A percentile compares a stretch with the other conserved stretches of the same genome.
These are phyloP conservation scores for Aphanomyces astaci DNA, from an alignment of 352 stramenopile species.

Conservation along the genomic window DNA sequence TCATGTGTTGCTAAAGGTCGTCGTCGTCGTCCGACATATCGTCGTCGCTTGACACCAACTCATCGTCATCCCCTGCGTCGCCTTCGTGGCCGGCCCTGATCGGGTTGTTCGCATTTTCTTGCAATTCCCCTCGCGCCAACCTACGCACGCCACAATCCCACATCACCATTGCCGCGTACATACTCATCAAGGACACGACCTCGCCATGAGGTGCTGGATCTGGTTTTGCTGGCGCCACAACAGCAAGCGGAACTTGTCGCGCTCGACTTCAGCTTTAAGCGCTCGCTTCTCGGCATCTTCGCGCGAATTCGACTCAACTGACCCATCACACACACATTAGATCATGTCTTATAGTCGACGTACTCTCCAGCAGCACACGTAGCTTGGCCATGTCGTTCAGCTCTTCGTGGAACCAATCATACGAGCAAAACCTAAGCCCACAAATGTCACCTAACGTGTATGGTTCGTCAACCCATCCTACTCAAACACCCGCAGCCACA, in stretches of 20 bases:
- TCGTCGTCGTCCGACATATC: neutral
- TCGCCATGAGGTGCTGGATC: slow-evolving; percentile 14
- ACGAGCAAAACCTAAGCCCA: neutral
- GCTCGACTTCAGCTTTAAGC: slow-evolving; percentile 19
- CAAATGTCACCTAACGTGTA: neutral
- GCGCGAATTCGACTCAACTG: slow-evolving; percentile 17
- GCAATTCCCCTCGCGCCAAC: no score
- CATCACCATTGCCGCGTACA: no score
- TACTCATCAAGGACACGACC: neutral
- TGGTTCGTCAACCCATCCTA: neutral
- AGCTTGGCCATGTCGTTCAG: slow-evolving; percentile 2
- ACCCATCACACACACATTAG: neutral
- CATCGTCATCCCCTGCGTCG: slow-evolving; percentile 12
- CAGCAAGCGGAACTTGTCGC: slow-evolving; percentile 16
- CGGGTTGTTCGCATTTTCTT: neutral
- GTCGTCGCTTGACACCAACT: slow-evolving; percentile 9
- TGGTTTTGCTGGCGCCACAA: slow-evolving; percentile 22
- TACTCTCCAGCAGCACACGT: slow-evolving; percentile 13
- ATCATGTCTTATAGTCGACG: neutral
- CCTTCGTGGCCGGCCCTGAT: slow-evolving; percentile 14
- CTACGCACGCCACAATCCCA: no score
- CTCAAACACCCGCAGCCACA: slow-evolving; percentile 20
- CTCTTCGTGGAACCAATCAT: slow-evolving; percentile 13
- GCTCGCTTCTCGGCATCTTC: slow-evolving; percentile 20
- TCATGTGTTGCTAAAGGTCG: no score